Evolutionary conservation across 2,329 filamentous ascomycete genomes (phyloP), one percentile per base, ranked within the genome.

Genomic region (Rhynchosporium agropyri): DNA sequence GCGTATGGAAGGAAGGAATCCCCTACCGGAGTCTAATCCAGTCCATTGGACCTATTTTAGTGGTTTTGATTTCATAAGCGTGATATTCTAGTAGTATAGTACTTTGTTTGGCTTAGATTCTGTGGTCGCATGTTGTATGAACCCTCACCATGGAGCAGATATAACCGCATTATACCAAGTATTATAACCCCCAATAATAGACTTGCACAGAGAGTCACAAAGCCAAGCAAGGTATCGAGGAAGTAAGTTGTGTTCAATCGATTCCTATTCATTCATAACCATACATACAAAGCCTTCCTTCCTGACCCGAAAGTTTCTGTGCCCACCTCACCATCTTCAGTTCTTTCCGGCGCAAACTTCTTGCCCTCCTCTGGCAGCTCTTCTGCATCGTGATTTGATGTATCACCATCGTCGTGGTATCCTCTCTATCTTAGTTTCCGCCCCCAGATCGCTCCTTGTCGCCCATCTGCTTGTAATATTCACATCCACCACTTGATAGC

Each of bases 281-380:
- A 66, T 66, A 65, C 64, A 66, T 63, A 66, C 61, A 66, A 60
- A 9, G 3, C 38, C 4, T 40, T 33, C 31, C 33, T 31, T 49
- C 33, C 38, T 15, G 36, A 42, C 43, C 20, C 29, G 31, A 15
- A 15, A 2, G 13, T n/a, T 40, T 31, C 38, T 63, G 33, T 13
- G 9, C 20, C 3, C 33, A 12, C 40, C 13, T 45, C 40, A 26
- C 20, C 31, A n/a, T 13, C 29, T 9, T 33, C 43, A 26, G 4
- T 28, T 38, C 50, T 36, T 9, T 54, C 33, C 33, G 9, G 6
- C 33, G 9, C 33, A 36, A 36, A 36, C 9, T 10, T 36, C 9
- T 36, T 10, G 33, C 2, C 33, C 9, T 36, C 33, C 33, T 36
- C 33, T 36, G 6, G 50, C 50, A 54, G 9, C 50, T 40, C 4